Evolutionary conservation across 2,329 filamentous ascomycete genomes (phyloP).

Genomic region (Cladosporium halotolerans): DNA sequence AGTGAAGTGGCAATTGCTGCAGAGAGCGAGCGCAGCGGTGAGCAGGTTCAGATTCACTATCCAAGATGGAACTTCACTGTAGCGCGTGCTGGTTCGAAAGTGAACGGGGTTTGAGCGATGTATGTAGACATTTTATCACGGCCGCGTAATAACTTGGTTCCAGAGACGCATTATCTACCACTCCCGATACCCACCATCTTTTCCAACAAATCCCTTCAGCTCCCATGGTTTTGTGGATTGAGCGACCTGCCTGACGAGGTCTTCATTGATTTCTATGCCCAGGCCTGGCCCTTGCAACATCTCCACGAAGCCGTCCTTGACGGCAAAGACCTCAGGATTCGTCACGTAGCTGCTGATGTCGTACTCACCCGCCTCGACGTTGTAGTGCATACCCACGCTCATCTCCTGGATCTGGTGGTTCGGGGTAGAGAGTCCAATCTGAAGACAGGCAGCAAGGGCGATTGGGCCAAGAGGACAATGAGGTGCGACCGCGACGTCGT

Average conservation of each 20-base stretch:
- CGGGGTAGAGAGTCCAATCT: constrained; percentile 54
- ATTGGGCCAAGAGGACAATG: constrained; percentile 68
- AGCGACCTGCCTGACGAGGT: constrained; percentile 53
- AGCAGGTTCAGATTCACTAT: constrained; percentile 26
- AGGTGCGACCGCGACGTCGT: constrained; percentile 65
- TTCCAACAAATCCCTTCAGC: constrained; percentile 59
- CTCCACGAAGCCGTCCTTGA: constrained; percentile 20
- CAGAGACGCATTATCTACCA: constrained; percentile 43
- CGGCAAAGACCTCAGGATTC: constrained; percentile 21
- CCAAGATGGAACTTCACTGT: constrained; percentile 33
- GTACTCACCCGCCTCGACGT: constrained; percentile 52
- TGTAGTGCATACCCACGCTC: constrained; percentile 74
- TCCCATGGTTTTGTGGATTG: constrained; percentile 57
- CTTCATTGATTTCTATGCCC: constrained; percentile 49
- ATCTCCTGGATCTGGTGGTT: constrained; percentile 73
- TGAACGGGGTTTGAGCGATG: background rate
- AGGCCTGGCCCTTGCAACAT: constrained; percentile 19
- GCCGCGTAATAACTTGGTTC: background rate
- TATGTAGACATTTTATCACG: background rate
- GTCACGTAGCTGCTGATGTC: constrained; percentile 42
- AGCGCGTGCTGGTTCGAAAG: background rate
- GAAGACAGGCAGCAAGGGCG: constrained; percentile 62
- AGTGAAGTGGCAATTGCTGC: constrained; percentile 14
- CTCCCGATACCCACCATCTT: constrained; percentile 59
- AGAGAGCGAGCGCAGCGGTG: constrained; percentile 5